Base-by-base conservation (phyloP, 352 stramenopile genomes). In the Phytophthora sansomeana region DNA sequence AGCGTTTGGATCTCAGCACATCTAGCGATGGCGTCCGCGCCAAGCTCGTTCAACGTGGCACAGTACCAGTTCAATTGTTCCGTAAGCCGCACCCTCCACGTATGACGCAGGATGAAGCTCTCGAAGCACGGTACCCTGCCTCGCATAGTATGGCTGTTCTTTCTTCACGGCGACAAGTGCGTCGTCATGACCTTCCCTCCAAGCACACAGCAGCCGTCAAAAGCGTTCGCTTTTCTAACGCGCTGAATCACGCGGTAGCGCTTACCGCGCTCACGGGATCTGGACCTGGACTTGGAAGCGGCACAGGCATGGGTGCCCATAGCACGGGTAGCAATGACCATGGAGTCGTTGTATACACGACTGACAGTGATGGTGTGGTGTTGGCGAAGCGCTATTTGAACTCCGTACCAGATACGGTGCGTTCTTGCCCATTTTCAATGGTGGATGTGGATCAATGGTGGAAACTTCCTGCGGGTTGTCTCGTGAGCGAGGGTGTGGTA, bases 381-480 rank as follows among this genome's bases (percentile, higher is more conserved):
- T 67, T 93, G 42, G 87, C 87, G 10, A 93, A 93, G 54, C 63
- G 83, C 19, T 95, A 93, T 35, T 63, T 93, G 42, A 92, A 92
- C 58, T 68, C 79, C 17, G 77, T 87, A 0, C 85, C 87, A 14
- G 87, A 95, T 47, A 81, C 85, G 29, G 61, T 77, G 10, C 85
- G 84, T 39, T 78, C 83, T 36, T 91, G 81, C 24, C 87, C 87
- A 7, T 93, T 95, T 62, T 87, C 83, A 16, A 79, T 95, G 46
- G 80, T 89, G 29, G 85, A 95, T 58, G 83, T 95, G 16, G 87
- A 95, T 26, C 87, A 95, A 63, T 95, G 87, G 87, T 95, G 87
- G 87, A 91, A 91, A 44, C 75, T 95, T 19, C 87, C 87, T 17
- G 72, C 79, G 6, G 86, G 86, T 13, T 93, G 85, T 19, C 68